These are phyloP conservation scores for Beauveria brongniartii DNA, from an alignment of 2,329 filamentous ascomycete genomes.

Conservation along the genomic window DNA sequence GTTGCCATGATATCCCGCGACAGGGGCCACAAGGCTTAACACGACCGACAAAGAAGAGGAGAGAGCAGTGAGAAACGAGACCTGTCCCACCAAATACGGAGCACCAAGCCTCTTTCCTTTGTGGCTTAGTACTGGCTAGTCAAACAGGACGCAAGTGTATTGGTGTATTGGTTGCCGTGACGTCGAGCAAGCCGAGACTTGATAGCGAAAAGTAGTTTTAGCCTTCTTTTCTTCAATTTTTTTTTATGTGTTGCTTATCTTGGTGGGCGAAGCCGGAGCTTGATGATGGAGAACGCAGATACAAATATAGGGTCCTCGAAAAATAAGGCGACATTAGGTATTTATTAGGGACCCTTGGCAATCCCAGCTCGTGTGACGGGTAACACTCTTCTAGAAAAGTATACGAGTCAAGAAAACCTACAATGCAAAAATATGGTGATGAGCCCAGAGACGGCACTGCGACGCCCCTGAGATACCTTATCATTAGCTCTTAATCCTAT, in stretches of 20 bases:
- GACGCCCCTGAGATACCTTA: background rate
- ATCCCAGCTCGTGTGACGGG: background rate
- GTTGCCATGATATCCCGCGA: background rate
- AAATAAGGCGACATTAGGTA: background rate
- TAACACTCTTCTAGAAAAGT: background rate
- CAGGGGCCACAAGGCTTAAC: conserved; percentile 1
- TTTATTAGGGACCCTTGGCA: background rate
- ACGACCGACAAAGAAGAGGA: background rate
- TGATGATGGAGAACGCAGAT: background rate
- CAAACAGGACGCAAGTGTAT: background rate
- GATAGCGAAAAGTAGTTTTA: background rate
- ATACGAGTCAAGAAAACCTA: background rate
- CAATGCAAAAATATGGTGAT: background rate
- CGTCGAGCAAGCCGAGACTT: background rate
- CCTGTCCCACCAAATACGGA: conserved; percentile 7
- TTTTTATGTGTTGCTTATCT: background rate
- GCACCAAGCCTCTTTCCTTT: background rate
- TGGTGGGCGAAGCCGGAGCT: background rate
- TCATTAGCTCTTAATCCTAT: background rate
- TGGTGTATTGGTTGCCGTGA: background rate
- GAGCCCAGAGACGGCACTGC: too few relatives aligned
- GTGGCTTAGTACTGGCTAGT: background rate
- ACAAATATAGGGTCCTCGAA: background rate
- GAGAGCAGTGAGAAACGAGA: background rate
- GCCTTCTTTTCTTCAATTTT: background rate